Conservation (phyloP, 2,329 filamentous ascomycete genomes). For the Conoideocrella luteorostrata region DNA sequence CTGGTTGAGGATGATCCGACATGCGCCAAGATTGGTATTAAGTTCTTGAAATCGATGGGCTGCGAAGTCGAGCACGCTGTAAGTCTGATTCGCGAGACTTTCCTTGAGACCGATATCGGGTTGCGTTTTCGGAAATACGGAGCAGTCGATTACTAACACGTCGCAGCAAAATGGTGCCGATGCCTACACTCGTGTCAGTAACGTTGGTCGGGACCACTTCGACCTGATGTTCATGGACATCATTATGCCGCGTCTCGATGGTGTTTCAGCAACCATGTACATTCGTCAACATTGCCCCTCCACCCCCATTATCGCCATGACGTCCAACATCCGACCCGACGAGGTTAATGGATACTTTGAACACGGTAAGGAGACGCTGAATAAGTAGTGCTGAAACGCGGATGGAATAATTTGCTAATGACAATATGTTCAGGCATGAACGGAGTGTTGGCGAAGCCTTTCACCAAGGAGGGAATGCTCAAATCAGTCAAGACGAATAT, state of each 20-base stretch:
- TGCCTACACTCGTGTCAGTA: constrained; percentile 76
- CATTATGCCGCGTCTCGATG: constrained; percentile 94
- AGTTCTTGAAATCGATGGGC: constrained; percentile 59
- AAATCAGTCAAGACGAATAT: constrained; percentile 86
- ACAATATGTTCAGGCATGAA: constrained; percentile 70
- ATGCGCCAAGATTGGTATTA: constrained; percentile 61
- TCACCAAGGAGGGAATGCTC: constrained; percentile 81
- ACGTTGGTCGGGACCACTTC: constrained; percentile 40
- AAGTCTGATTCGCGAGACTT: constrained; percentile 21
- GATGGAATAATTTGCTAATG: constrained; percentile 1
- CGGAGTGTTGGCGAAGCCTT: constrained; percentile 92
- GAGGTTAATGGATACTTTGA: constrained; percentile 97
- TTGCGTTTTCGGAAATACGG: no score
- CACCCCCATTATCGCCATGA: constrained; percentile 95
- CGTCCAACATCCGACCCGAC: constrained; percentile 92
- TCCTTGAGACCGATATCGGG: not conserved
- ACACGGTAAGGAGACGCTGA: constrained; percentile 59
- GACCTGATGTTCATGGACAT: constrained; percentile 84
- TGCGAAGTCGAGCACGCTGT: constrained; percentile 64
- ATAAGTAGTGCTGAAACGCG: no score
- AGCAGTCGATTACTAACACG: constrained; percentile 14
- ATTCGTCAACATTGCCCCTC: constrained; percentile 80
- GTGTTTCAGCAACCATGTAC: constrained; percentile 87
- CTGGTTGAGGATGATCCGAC: constrained; percentile 79
- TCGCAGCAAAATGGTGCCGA: constrained; percentile 67